Evolutionary conservation across 2,329 filamentous ascomycete genomes (phyloP).

Genomic region (Tothia fuscella): DNA sequence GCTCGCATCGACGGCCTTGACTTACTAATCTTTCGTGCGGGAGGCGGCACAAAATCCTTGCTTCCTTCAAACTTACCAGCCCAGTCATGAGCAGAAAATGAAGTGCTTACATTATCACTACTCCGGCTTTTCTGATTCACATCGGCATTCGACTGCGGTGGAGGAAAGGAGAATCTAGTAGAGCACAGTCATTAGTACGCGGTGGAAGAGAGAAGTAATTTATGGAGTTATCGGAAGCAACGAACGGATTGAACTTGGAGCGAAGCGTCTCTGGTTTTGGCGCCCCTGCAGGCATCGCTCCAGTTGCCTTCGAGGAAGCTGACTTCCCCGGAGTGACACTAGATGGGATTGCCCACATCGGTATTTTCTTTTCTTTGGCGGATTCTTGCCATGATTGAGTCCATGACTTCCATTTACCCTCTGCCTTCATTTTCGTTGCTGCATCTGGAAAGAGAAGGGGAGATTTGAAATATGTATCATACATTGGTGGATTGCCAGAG

Average conservation of each 20-base stretch:
- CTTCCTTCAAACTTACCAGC: slow-evolving; percentile 8
- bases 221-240: no score
- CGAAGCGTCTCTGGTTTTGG: no score
- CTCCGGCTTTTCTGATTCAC: slow-evolving; percentile 1
- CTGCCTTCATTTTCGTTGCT: neutral
- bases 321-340: slow-evolving; percentile 2
- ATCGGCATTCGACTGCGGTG: no score
- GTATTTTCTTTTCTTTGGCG: neutral
- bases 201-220: no score
- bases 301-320: no score
- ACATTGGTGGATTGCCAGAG: slow-evolving; percentile 8
- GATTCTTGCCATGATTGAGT: neutral
- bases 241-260: no score
- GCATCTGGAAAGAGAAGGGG: neutral
- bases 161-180: slow-evolving; percentile 5
- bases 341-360: neutral
- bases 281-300: no score
- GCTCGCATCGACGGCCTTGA: neutral
- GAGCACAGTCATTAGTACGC: no score
- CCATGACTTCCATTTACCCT: no score
- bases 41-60: slow-evolving; percentile 5
- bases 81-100: slow-evolving; percentile 4
- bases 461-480: neutral
- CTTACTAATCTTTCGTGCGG: neutral
- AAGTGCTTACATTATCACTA: slow-evolving; percentile 6